A percentile compares a stretch with the other conserved stretches of the same genome.
These are phyloP conservation scores for Stachybotrys echinatus DNA, from an alignment of 2,329 filamentous ascomycete genomes.

Conservation along the genomic window DNA sequence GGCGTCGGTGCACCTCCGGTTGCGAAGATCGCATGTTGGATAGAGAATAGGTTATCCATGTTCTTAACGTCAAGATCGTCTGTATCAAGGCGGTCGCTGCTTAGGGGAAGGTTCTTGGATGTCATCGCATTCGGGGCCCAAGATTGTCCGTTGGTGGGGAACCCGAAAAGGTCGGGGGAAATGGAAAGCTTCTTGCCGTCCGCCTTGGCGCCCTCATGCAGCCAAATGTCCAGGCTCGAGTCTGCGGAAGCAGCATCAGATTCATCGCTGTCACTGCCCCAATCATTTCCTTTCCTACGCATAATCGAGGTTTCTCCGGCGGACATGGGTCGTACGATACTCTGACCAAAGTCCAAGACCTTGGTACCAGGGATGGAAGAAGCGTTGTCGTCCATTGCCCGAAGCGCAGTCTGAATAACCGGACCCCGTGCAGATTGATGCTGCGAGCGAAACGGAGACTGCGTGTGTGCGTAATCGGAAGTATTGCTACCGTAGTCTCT, in stretches of 20 bases:
- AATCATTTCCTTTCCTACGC: slow-evolving; percentile 31
- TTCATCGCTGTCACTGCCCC: slow-evolving; percentile 39
- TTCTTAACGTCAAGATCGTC: slow-evolving; percentile 28
- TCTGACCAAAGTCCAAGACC: slow-evolving; percentile 2
- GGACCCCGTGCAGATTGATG: not conserved
- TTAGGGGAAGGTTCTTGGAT: slow-evolving; percentile 27
- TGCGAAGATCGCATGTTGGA: slow-evolving; percentile 31
- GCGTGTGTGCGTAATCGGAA: not conserved
- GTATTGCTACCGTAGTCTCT: not conserved
- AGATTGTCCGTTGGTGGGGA: slow-evolving; percentile 34
- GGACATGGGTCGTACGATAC: slow-evolving; percentile 37
- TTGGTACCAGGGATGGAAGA: slow-evolving; percentile 11
- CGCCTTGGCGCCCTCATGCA: slow-evolving; percentile 46
- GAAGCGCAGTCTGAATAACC: not conserved
- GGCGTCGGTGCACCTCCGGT: slow-evolving; percentile 20
- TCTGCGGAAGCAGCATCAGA: slow-evolving; percentile 36
- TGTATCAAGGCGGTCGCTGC: slow-evolving; percentile 10
- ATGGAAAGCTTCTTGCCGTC: slow-evolving; percentile 15
- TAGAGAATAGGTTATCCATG: slow-evolving; percentile 40
- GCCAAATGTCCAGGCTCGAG: slow-evolving; percentile 53
- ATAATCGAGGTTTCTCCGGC: slow-evolving; percentile 40
- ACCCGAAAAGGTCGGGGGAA: slow-evolving; percentile 51
- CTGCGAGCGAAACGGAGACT: not conserved
- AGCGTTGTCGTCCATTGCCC: not conserved
- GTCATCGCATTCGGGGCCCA: slow-evolving; percentile 43